Percentiles rank a stretch among this genome's conserved stretches.
Conservation (phyloP, 306 rosid genomes). For the Pyrus betulifolia region DNA sequence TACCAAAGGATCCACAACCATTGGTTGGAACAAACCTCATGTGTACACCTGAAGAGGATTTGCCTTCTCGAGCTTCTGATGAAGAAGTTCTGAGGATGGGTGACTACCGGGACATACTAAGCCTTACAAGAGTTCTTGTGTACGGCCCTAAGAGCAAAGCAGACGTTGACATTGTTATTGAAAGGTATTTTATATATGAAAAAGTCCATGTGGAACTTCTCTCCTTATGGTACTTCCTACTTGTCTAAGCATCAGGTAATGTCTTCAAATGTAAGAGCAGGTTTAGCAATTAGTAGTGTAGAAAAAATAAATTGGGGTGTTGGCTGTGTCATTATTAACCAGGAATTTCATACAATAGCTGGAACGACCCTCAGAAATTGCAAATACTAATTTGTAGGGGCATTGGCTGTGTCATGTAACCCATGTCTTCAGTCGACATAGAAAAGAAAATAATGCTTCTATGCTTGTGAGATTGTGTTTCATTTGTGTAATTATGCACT, state of each 20-base stretch:
- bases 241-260: background rate
- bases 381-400: too few species aligned
- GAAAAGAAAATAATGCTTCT: background rate
- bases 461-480: background rate
- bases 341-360: too few species aligned
- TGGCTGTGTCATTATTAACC: background rate
- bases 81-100: slow-evolving; percentile 72
- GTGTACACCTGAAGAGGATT: slow-evolving; percentile 27
- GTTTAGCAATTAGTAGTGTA: background rate
- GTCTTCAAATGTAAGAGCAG: background rate
- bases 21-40: slow-evolving; percentile 25
- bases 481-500: background rate
- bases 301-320: background rate
- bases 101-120: slow-evolving; percentile 87
- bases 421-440: background rate
- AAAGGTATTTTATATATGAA: slow-evolving; percentile 44
- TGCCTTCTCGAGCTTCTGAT: slow-evolving; percentile 40
- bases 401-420: background rate
- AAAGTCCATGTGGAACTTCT: background rate
- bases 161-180: slow-evolving; percentile 68
- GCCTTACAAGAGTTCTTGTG: slow-evolving; percentile 79
- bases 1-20: slow-evolving; percentile 36
- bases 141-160: slow-evolving; percentile 89
- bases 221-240: background rate
- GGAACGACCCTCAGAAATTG: too few species aligned